Percentiles rank a stretch among this genome's conserved stretches.
Conservation (phyloP, 345 rosid genomes). For the Litchi chinensis region DNA sequence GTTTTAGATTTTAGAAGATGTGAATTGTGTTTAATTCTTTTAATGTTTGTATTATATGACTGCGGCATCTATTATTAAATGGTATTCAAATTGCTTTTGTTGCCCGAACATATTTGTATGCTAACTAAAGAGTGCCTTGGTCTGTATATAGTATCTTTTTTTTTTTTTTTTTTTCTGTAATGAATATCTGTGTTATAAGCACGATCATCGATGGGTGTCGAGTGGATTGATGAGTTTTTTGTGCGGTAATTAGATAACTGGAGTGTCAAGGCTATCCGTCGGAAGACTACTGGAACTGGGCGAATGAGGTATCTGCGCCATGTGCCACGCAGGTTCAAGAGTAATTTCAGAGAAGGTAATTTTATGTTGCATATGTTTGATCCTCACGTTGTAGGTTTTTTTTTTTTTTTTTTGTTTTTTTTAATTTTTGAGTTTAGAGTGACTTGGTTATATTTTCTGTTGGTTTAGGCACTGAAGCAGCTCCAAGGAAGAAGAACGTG, state of each 20-base stretch:
- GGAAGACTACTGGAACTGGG: conserved; percentile 84
- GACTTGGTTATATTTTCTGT: not conserved
- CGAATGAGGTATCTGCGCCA: conserved; percentile 76
- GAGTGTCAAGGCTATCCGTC: conserved; percentile 77
- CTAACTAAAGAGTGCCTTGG: not conserved
- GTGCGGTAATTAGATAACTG: conserved; percentile 51
- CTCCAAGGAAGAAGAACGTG: conserved; percentile 58
- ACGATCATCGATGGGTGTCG: not conserved
- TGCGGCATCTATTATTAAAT: no score
- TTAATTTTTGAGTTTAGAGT: not conserved
- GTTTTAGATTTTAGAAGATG: not conserved
- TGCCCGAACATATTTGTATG: not conserved
- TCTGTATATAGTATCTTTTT: not conserved
- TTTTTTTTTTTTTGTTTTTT: not conserved
- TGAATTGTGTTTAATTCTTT: not conserved
- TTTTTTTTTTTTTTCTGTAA: not conserved
- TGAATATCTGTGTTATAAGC: not conserved
- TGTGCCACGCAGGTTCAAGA: conserved; percentile 78
- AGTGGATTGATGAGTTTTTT: not conserved
- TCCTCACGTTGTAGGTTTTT: not conserved
- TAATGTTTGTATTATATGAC: not conserved
- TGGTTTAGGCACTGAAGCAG: conserved; percentile 61
- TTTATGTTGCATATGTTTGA: not conserved
- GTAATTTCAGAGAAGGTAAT: conserved; percentile 76
- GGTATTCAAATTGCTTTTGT: not conserved